Percentiles rank a stretch among this genome's conserved stretches.
Conservation (phyloP, 208 protist species). For the Angomonas ambiguus region DNA sequence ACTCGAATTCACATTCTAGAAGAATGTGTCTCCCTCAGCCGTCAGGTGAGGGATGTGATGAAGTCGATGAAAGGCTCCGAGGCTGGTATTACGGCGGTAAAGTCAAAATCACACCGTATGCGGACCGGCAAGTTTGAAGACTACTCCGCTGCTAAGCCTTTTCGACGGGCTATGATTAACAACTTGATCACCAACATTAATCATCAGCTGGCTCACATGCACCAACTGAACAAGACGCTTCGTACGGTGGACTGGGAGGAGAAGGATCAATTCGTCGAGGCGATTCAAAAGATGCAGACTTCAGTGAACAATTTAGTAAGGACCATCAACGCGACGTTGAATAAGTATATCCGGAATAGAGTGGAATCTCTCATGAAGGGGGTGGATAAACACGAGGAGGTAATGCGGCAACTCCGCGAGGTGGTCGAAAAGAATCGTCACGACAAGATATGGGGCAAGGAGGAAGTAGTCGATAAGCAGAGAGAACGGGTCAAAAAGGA, state of each 20-base stretch:
- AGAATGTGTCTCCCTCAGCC: slow-evolving; percentile 73
- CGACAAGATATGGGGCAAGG: slow-evolving; percentile 66
- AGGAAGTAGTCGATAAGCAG: slow-evolving; percentile 34
- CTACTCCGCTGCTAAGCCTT: slow-evolving; percentile 82
- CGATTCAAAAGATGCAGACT: slow-evolving; percentile 54
- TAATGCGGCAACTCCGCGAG: slow-evolving; percentile 62
- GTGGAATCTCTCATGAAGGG: slow-evolving; percentile 69
- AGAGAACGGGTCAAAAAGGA: slow-evolving; percentile 28
- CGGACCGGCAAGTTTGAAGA: slow-evolving; percentile 83
- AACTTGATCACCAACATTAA: slow-evolving; percentile 52
- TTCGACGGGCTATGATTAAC: slow-evolving; percentile 70
- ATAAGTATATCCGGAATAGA: slow-evolving; percentile 64
- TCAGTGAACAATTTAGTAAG: slow-evolving; percentile 33
- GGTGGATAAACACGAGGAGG: slow-evolving; percentile 66
- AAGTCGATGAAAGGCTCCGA: slow-evolving; percentile 79
- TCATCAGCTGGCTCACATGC: slow-evolving; percentile 45
- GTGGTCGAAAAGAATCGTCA: slow-evolving; percentile 61
- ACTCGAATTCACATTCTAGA: slow-evolving; percentile 57
- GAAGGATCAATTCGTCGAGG: slow-evolving; percentile 58
- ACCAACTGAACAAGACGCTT: slow-evolving; percentile 63
- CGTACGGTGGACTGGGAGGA: slow-evolving; percentile 74
- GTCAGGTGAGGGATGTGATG: slow-evolving; percentile 76
- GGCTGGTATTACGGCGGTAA: slow-evolving; percentile 58
- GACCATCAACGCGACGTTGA: slow-evolving; percentile 48
- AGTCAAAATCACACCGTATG: slow-evolving; percentile 72